phyloP scores from a whole-genome alignment of 805 yeast genomes.

The Candida ascalaphidarum region DNA sequence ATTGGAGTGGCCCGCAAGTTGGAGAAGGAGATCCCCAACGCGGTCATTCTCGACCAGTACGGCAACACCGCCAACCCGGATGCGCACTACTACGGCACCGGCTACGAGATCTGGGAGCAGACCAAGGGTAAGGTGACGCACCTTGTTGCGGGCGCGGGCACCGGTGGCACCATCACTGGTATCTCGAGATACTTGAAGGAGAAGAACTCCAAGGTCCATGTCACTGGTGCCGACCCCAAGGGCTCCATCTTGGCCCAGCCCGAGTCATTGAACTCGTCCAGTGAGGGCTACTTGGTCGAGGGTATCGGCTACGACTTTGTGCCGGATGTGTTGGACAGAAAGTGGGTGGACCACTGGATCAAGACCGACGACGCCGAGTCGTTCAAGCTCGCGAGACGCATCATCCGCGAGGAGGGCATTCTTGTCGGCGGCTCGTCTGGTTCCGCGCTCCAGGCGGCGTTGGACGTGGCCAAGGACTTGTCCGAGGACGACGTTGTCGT shows the following conservation, averaged over 20 bases:
- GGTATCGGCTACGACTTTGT: slow-evolving; percentile 88
- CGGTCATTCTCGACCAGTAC: slow-evolving; percentile 80
- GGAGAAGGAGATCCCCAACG: slow-evolving; percentile 77
- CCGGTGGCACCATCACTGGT: slow-evolving; percentile 97
- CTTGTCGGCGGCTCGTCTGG: slow-evolving; percentile 90
- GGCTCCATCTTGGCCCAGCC: slow-evolving; percentile 84
- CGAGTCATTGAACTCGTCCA: slow-evolving; percentile 53
- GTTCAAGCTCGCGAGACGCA: slow-evolving; percentile 71
- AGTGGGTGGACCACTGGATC: slow-evolving; percentile 67
- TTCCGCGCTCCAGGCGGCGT: slow-evolving; percentile 71
- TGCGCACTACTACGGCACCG: slow-evolving; percentile 82
- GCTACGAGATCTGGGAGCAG: slow-evolving; percentile 79
- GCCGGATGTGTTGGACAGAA: slow-evolving; percentile 70
- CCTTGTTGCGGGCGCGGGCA: slow-evolving; percentile 87
- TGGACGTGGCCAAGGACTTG: slow-evolving; percentile 58
- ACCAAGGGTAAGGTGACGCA: slow-evolving; percentile 63
- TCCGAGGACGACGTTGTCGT: slow-evolving; percentile 70
- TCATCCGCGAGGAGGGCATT: slow-evolving; percentile 78
- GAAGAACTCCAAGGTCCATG: slow-evolving; percentile 49
- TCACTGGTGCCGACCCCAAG: slow-evolving; percentile 79
- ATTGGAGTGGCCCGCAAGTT: slow-evolving; percentile 79
- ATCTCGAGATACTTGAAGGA: slow-evolving; percentile 72
- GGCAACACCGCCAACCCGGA: slow-evolving; percentile 69
- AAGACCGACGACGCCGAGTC: slow-evolving; percentile 80
- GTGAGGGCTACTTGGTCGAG: slow-evolving; percentile 67